phyloP scores from a whole-genome alignment of 1,139 yeast genomes.

The Blastobotrys indianensis region DNA sequence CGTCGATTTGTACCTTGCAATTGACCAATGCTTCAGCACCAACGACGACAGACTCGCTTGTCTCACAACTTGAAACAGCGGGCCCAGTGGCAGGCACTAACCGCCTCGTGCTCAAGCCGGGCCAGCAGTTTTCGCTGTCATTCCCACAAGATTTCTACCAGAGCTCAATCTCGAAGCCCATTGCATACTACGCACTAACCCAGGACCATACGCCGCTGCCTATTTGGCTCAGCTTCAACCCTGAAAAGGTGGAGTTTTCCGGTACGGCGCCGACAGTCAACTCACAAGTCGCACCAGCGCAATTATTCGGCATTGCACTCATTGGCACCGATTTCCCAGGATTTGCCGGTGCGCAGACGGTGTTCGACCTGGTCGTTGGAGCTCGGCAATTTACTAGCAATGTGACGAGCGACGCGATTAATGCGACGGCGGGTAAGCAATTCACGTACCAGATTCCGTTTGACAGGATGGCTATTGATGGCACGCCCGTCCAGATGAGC shows the following conservation, averaged over 20 bases:
- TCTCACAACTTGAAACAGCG: conserved; percentile 14
- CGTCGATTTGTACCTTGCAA: conserved; percentile 48
- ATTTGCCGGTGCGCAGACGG: conserved; percentile 63
- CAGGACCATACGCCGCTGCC: conserved; percentile 83
- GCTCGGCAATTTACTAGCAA: conserved; percentile 77
- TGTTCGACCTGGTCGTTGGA: conserved; percentile 73
- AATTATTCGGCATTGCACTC: conserved; percentile 61
- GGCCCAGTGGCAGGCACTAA: conserved; percentile 50
- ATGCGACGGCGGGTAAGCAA: conserved; percentile 57
- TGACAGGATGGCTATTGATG: conserved; percentile 56
- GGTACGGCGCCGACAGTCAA: conserved; percentile 88
- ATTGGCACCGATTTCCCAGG: conserved; percentile 78
- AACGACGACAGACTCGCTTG: conserved; percentile 11
- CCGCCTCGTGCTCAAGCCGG: conserved; percentile 71
- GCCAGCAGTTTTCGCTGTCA: conserved; percentile 53
- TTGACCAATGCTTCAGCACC: conserved; percentile 41
- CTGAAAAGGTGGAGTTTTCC: conserved; percentile 53
- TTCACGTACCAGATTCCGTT: conserved; percentile 59
- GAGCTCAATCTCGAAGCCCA: conserved; percentile 30
- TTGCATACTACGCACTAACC: conserved; percentile 80
- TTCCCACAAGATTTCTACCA: conserved; percentile 56
- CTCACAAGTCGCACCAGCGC: conserved; percentile 82
- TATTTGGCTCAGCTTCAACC: conserved; percentile 70
- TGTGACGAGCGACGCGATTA: conserved; percentile 40
- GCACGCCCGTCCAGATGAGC: conserved; percentile 38